Conservation (phyloP, 2,329 filamentous ascomycete species). For the Diaporthe caulivora region DNA sequence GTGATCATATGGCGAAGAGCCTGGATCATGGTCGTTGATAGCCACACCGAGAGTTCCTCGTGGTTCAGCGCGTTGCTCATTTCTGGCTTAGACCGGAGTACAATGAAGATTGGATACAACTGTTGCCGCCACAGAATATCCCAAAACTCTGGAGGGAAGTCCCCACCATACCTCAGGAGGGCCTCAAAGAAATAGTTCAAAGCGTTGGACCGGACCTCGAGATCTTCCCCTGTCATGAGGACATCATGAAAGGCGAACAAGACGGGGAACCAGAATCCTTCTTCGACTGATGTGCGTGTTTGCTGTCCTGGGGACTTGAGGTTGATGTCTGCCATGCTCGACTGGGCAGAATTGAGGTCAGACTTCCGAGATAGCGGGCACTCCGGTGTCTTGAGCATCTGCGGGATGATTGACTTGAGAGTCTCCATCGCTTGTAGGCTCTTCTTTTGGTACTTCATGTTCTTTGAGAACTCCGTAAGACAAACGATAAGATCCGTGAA, state of each 20-base stretch:
- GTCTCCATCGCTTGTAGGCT: slow-evolving; percentile 95
- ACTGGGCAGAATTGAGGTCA: slow-evolving; percentile 50
- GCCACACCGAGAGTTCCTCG: slow-evolving; percentile 97
- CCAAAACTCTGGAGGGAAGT: slow-evolving; percentile 96
- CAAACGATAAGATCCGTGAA: slow-evolving; percentile 98
- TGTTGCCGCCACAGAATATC: slow-evolving; percentile 98
- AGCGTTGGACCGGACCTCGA: slow-evolving; percentile 92
- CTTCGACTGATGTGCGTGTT: slow-evolving; percentile 88
- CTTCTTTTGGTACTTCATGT: slow-evolving; percentile 98
- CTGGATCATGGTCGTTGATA: slow-evolving; percentile 99
- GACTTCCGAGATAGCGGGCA: slow-evolving; percentile 84
- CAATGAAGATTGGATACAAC: slow-evolving; percentile 98
- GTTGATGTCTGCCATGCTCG: slow-evolving; percentile 57
- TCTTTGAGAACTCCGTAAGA: slow-evolving; percentile 98
- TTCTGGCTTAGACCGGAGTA: slow-evolving; percentile 94
- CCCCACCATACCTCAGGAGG: slow-evolving; percentile 87
- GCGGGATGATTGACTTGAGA: slow-evolving; percentile 91
- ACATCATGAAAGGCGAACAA: slow-evolving; percentile 99
- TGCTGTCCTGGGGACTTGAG: slow-evolving; percentile 65
- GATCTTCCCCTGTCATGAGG: slow-evolving; percentile 97
- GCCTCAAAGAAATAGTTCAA: slow-evolving; percentile 98
- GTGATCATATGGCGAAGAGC: slow-evolving; percentile 98
- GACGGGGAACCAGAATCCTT: slow-evolving; percentile 98
- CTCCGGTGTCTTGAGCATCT: slow-evolving; percentile 95
- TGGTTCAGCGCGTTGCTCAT: slow-evolving; percentile 96